phyloP scores from a whole-genome alignment of 345 rosid genomes.

The Hibiscus trionum region DNA sequence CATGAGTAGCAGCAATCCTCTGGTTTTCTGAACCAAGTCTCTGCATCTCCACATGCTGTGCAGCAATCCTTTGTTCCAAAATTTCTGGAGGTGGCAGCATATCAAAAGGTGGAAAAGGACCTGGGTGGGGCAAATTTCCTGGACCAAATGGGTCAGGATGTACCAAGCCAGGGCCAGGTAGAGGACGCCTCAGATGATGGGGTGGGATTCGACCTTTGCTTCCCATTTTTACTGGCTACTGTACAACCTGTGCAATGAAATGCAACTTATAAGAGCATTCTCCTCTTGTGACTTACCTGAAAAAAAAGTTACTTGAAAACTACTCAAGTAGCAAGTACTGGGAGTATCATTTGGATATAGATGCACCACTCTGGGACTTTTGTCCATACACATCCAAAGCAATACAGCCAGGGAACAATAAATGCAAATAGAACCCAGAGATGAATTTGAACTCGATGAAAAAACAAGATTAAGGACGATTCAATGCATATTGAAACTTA shows the following conservation, averaged over 20 bases:
- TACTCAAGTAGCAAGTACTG: background rate
- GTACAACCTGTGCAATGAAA: constrained; percentile 13
- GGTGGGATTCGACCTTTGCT: constrained; percentile 79
- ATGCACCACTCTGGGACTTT: background rate
- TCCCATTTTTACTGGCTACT: constrained; percentile 41
- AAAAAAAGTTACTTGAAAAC: background rate
- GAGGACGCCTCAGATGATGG: constrained; percentile 57
- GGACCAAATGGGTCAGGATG: constrained; percentile 47
- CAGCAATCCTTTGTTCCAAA: constrained; percentile 79
- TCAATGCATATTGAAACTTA: background rate
- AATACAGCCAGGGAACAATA: background rate
- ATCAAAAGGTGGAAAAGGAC: constrained; percentile 49
- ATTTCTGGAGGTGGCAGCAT: constrained; percentile 74
- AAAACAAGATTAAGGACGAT: background rate
- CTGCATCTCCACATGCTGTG: constrained; percentile 82
- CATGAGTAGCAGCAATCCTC: constrained; percentile 80
- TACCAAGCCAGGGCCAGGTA: constrained; percentile 46
- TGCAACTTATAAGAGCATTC: background rate
- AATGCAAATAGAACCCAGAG: background rate
- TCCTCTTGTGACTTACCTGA: background rate
- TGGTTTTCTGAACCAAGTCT: constrained; percentile 83
- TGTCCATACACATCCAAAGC: background rate
- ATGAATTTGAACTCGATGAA: background rate
- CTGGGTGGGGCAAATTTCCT: constrained; percentile 42
- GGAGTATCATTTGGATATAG: background rate